Evolutionary conservation across 768 basidiomycete species (phyloP), one percentile per base, ranked within the genome.

Genomic region (Boletus rubescentipes): DNA sequence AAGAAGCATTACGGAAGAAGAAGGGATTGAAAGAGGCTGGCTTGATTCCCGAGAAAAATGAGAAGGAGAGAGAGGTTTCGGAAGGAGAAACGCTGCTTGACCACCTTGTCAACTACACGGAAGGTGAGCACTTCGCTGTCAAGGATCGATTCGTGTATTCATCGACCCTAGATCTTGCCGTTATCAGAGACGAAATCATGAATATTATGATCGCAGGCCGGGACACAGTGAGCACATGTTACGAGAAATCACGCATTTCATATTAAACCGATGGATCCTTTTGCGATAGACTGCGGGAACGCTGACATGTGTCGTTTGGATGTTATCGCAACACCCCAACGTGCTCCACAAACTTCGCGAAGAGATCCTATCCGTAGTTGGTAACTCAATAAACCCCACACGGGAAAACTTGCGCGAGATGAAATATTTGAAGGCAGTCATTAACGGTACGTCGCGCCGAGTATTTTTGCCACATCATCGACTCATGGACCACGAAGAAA

Each of bases 1-100:
- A 67, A 34, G 74, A 78, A 32, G 81, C 81, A 1, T 54, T 84
- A 4, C 62, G 61, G 59, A 75, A 71, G 58, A 77, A 73, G 60
- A 65, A 61, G 44, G 62, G 57, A 21, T 46, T 48, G 46, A 55
- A 58, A 8, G 66, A 67, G 11, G 53, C 59, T 5, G 63, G 59
- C 18, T 67, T 68, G 21, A 62, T 50, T 29, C 21, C 49, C 14
- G 50, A 55, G 2, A 49, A 50, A 31, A 32, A 6, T 5, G 29
- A 51, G 18, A 60, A 50, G n/a, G 52, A 50, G 15, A 51, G 29
- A 12, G 54, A 50, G 12, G 46, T 48, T 18, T 10, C 32, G 26
- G 69, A 69, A 30, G 69, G 56, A 16, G 61, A 69, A 11, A 71
- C 67, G 4, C n/a, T 71, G 9, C 58, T 70, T 1, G 69, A 68